Base-by-base conservation (phyloP, 2,329 filamentous ascomycete genomes). In the Fusarium tricinctum region DNA sequence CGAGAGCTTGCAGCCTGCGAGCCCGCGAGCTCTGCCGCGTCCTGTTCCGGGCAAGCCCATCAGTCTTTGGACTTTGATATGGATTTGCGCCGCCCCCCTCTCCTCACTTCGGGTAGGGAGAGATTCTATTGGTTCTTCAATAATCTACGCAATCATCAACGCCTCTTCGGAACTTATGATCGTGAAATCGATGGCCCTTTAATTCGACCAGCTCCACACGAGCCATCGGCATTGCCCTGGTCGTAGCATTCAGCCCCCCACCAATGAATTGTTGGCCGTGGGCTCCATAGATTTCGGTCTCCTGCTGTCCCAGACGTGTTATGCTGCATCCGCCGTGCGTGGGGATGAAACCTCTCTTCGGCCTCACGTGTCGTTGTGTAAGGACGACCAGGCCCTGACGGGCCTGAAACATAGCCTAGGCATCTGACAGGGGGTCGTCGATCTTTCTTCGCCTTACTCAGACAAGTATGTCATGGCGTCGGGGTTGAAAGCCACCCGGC, bases 21-120 rank as follows among this genome's bases (percentile, higher is more conserved):
- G 70, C 62, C 63, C 17, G 61, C 32, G 55, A 65, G 39, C 50
- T 63, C 63, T 74, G 56, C 60, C 59, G 63, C 49, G 52, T 58
- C 61, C 47, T 60, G 50, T 57, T 61, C 48, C 63, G 56, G 38
- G 53, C 47, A 59, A 53, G 49, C 35, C 57, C 60, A 50, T 66
- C 57, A 67, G 54, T 59, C 53, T 48, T 61, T 68, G 66, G 52
- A 44, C 35, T 44, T 48, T 58, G 56, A 68, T 58, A 47, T 61
- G 64, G 58, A 58, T 57, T 43, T 64, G 58, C 50, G 58, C 47
- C 66, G 59, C 59, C 73, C 66, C 69, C 60, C 61, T 59, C 49
- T 59, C 63, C 69, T 66, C 67, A 58, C 66, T 74, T 75, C 76
- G 76, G 73, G 73, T 77, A 75, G 26, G 66, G 70, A 45, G 45